Percentiles rank a stretch among this genome's conserved stretches.
Conservation (phyloP, 106 monocot genomes). For the Allium fistulosum region DNA sequence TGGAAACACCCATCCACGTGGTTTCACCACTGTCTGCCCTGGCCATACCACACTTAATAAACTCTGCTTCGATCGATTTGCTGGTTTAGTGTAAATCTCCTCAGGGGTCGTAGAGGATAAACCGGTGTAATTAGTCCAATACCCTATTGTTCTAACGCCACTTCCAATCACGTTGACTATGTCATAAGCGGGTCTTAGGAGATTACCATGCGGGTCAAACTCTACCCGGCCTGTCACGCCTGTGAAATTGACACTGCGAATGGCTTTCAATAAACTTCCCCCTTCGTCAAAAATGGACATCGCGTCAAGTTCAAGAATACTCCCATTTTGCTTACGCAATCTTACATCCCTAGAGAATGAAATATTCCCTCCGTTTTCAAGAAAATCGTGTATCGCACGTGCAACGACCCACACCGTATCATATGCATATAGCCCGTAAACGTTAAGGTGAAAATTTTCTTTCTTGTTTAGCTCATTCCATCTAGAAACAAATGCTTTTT, state of each 20-base stretch:
- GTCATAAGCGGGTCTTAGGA: slow-evolving; percentile 57
- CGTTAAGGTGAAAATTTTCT: slow-evolving; percentile 31
- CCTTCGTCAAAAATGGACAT: slow-evolving; percentile 44
- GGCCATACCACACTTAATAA: slow-evolving; percentile 66
- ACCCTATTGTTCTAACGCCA: slow-evolving; percentile 38
- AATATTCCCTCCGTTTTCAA: slow-evolving; percentile 54
- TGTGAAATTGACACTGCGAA: slow-evolving; percentile 37
- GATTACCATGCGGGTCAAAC: slow-evolving; percentile 45
- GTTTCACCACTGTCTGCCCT: slow-evolving; percentile 33
- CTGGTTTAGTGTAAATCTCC: slow-evolving; percentile 22
- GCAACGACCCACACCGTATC: slow-evolving; percentile 76
- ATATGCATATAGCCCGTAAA: slow-evolving; percentile 82
- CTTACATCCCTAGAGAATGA: slow-evolving; percentile 65
- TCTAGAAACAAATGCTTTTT: slow-evolving; percentile 39
- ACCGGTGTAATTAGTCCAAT: slow-evolving; percentile 66
- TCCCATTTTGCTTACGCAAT: slow-evolving; percentile 25
- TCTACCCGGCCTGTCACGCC: slow-evolving; percentile 48
- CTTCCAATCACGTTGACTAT: slow-evolving; percentile 50
- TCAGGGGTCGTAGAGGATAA: slow-evolving; percentile 53
- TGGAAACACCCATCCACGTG: slow-evolving; percentile 79
- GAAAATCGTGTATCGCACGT: slow-evolving; percentile 53
- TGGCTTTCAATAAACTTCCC: slow-evolving; percentile 27
- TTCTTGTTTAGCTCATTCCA: slow-evolving; percentile 40
- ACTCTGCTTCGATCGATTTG: slow-evolving; percentile 32
- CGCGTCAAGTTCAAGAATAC: slow-evolving; percentile 20